These are phyloP conservation scores for Dendrobium chrysotoxum DNA, from an alignment of 106 monocot species.

Conservation along the genomic window DNA sequence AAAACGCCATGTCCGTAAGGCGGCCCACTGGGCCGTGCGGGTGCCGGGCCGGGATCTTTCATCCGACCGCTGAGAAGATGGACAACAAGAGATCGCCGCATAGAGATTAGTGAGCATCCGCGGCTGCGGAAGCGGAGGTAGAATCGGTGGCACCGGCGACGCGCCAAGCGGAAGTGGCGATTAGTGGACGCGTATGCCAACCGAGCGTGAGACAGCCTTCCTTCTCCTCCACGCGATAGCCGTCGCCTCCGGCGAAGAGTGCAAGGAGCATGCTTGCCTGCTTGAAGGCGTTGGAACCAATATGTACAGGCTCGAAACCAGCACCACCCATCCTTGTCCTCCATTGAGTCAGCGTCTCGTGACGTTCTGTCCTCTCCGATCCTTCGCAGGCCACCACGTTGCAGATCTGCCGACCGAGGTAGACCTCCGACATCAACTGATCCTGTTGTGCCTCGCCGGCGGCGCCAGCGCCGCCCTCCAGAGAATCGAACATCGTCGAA, in stretches of 20 bases:
- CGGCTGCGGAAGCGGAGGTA: not conserved
- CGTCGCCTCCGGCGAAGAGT: conserved; percentile 70
- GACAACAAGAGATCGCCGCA: not conserved
- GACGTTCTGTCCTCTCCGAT: conserved; percentile 62
- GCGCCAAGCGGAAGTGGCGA: conserved; percentile 87
- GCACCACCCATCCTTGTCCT: conserved; percentile 36
- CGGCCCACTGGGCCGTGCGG: not conserved
- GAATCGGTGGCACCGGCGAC: not conserved
- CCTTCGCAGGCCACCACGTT: conserved; percentile 84
- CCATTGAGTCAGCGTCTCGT: conserved; percentile 74
- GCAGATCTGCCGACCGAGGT: conserved; percentile 82
- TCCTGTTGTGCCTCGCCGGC: conserved; percentile 17
- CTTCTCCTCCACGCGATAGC: conserved; percentile 78
- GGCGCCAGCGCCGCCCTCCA: conserved; percentile 43
- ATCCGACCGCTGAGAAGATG: not conserved
- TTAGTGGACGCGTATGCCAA: conserved; percentile 83
- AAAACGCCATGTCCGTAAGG: not conserved
- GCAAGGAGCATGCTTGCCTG: conserved; percentile 81
- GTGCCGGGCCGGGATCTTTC: not conserved
- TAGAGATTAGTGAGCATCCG: not conserved
- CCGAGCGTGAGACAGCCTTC: conserved; percentile 85
- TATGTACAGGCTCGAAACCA: conserved; percentile 64
- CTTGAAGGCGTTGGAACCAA: conserved; percentile 87
- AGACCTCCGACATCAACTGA: conserved; percentile 75
- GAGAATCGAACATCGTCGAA: conserved; percentile 93